A percentile compares a stretch with the other conserved stretches of the same genome.
phyloP scores from a whole-genome alignment of 768 basidiomycete species.

The Neoboletus brunneissimus region DNA sequence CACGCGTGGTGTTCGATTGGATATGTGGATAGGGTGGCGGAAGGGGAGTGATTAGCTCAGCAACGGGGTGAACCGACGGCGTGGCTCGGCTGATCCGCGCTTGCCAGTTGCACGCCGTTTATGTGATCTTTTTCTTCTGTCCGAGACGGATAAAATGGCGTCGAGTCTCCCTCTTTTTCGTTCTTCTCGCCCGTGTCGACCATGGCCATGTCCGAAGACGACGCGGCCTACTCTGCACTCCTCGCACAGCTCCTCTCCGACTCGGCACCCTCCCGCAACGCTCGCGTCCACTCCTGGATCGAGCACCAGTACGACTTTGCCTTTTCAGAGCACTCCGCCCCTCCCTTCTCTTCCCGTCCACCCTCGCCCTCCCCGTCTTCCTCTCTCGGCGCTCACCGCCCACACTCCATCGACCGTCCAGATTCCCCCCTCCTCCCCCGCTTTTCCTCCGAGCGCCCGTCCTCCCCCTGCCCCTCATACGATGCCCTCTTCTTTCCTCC shows the following conservation, averaged over 20 bases:
- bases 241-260: slow-evolving; percentile 30
- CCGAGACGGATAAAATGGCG: slow-evolving; percentile 22
- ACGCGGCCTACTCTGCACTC: slow-evolving; percentile 28
- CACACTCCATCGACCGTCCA: slow-evolving; percentile 21
- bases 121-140: slow-evolving; percentile 16
- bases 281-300: slow-evolving; percentile 34
- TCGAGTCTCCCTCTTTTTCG: neutral
- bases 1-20: neutral
- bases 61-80: slow-evolving; percentile 1
- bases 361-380: slow-evolving; percentile 32
- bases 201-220: slow-evolving; percentile 34
- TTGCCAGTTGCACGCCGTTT: slow-evolving; percentile 9
- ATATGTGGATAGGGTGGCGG: no score
- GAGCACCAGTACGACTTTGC: slow-evolving; percentile 38
- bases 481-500: slow-evolving; percentile 36
- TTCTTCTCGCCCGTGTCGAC: neutral
- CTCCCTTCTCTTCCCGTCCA: slow-evolving; percentile 7
- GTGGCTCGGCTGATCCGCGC: slow-evolving; percentile 21
- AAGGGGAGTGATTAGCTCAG: slow-evolving; percentile 17
- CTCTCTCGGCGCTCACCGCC: slow-evolving; percentile 30
- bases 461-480: slow-evolving; percentile 30
- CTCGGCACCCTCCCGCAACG: slow-evolving; percentile 22
- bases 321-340: slow-evolving; percentile 21
- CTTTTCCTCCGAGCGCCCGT: slow-evolving; percentile 19
- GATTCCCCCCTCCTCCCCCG: slow-evolving; percentile 33